Base-by-base conservation (phyloP, 768 basidiomycete genomes). In the Paxillus rubicundulus region DNA sequence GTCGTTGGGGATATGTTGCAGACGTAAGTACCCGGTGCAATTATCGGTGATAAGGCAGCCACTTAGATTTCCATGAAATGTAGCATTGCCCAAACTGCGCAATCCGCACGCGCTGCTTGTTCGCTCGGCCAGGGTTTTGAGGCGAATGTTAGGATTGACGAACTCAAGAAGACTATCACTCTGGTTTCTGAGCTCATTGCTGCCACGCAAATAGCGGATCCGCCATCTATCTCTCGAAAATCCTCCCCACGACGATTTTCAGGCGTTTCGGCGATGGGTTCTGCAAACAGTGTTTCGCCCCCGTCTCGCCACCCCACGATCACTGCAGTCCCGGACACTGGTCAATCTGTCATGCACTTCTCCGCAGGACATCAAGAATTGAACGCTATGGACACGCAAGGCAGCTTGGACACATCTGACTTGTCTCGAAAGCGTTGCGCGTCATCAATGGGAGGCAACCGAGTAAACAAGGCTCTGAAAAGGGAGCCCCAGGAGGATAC, bases 71-170 rank as follows among this genome's bases (percentile, higher is more conserved):
- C 51, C 55, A 54, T 61, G 47, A 52, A 55, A 49, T 56, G 38
- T 61, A 86, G 85, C 65, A 84, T 86, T 58, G 81, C 79, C 38
- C 75, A 79, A 49, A 83, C 82, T 14, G 83, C 84, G 36, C 74
- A 77, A 48, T 79, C 80, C 40, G 84, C 82, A 39, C 79, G 76
- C 38, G 73, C 74, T 36, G 77, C 77, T 32, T 84, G 79, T 55
- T 71, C 70, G 27, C 55, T 66, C 14, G 77, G 69, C n/a, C 76
- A 80, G 56, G 74, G 74, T 45, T 54, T 72, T 8, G 77, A 79
- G 58, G 78, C 79, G 6, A 73, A 73, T 37, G 73, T 65, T 27
- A 79, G 78, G 59, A 77, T 85, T 49, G 80, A 77, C 60, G 76
- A 82, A 53, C 74, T 85, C 59, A 81, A 72, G 61, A 75, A 77